Base-by-base conservation (phyloP, 768 basidiomycete genomes). In the Tylopilus plumbeoviolaceoides region DNA sequence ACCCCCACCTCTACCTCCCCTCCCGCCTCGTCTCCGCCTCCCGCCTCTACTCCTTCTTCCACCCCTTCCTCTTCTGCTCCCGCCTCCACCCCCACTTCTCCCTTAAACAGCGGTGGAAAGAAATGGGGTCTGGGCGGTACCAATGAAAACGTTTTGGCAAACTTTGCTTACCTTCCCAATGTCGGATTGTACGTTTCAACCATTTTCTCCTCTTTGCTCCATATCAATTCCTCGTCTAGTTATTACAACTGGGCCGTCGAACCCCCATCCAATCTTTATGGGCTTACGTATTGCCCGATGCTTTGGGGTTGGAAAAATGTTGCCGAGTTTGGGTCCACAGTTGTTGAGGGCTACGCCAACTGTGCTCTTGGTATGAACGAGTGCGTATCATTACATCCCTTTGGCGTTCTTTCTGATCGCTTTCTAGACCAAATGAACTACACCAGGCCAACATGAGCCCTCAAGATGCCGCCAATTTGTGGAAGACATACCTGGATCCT, bases 361-460 rank as follows among this genome's bases (percentile, higher is more conserved):
- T 61, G 62, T 48, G 80, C 75, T 38, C 58, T 87, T 20, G 86
- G 83, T 48, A 69, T 78, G 64, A 97, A 95, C 62, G 93, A 93
- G 92, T 91, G 53, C 11, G 83, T 56, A 20, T 40, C 46, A 5
- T 15, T 3, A 5, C 7, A 7, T 28, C 47, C 20, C 25, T 47
- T 55, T 18, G 48, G 55, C 14, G 7, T 27, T 20, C 31, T 7
- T 18, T 21, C 44, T 51, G 39, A 69, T 15, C 5, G 17, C 25
- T 30, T 11, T 23, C 18, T 17, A 94, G 92, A 66, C 89, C 89
- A 25, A 83, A 95, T 56, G 74, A 85, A 54, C 3, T 50, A 0
- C 70, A 70, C 1, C 87, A 95, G 68, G 75, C 84, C 51, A 78
- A 86, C 73, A 73, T 92, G 66, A 45, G 51, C 33, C 77, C 89